phyloP scores from a whole-genome alignment of 495 filamentous ascomycete genomes.

The Aspergillus avenaceus region DNA sequence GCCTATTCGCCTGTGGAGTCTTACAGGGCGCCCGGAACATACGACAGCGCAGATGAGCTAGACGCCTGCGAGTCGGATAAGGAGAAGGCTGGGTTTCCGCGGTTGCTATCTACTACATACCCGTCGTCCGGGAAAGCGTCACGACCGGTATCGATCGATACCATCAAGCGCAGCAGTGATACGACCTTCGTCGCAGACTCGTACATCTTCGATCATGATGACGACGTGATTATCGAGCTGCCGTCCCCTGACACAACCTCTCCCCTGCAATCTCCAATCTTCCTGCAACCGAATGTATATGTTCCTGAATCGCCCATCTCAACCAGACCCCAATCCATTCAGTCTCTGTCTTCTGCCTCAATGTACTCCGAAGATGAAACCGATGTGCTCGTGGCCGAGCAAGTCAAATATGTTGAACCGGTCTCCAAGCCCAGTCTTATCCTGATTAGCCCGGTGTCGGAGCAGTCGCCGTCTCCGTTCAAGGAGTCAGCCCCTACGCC shows the following conservation, averaged over 20 bases:
- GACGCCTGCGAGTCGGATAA: conserved; percentile 22
- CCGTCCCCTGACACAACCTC: conserved; percentile 29
- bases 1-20: conserved; percentile 31
- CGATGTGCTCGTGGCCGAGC: conserved; percentile 34
- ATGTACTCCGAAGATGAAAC: conserved; percentile 32
- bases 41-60: conserved; percentile 29
- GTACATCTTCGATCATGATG: conserved; percentile 34
- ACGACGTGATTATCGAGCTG: conserved; percentile 38
- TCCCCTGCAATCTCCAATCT: conserved; percentile 30
- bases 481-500: not conserved
- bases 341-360: conserved; percentile 30
- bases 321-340: conserved; percentile 10
- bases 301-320: conserved; percentile 21
- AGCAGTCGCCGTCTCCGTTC: conserved; percentile 2
- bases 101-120: conserved; percentile 20
- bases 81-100: conserved; percentile 15
- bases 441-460: conserved; percentile 29
- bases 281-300: conserved; percentile 32
- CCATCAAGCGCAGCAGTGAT: conserved; percentile 37
- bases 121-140: conserved; percentile 20
- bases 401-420: conserved; percentile 34
- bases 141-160: conserved; percentile 38
- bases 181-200: conserved; percentile 31
- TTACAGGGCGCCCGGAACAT: conserved; percentile 23
- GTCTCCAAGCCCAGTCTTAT: conserved; percentile 32